Base-by-base conservation (phyloP, 768 basidiomycete genomes). In the Calocybe cyanea region DNA sequence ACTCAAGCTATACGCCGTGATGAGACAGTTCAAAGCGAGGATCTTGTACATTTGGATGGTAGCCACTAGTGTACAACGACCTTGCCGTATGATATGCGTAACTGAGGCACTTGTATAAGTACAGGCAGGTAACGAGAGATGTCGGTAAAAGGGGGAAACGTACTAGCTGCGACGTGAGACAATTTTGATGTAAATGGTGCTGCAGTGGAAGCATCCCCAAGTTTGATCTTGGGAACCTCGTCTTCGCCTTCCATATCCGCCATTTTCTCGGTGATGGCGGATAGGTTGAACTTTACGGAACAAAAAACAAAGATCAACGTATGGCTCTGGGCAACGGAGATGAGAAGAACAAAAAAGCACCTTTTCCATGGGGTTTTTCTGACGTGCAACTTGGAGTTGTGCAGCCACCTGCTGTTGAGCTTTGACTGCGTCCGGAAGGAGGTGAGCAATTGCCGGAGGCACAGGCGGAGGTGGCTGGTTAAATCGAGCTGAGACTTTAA, bases 41-140 rank as follows among this genome's bases (percentile, higher is more conserved):
- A 99, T 99, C 73, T 97, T 96, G 81, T 97, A 99, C 96, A 99
- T 99, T 69, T 99, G 96, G 43, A 95, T 87, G 2, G 96, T 99
- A 2, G 96, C 96, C 36, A 98, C 96, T 14, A 99, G 81, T 1
- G 96, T 99, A 71, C 96, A 98, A 21, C 96, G 90, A 18, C 96
- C 96, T 67, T 98, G 96, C 15, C 96, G 83, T 55, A 99, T 96
- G 63, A 99, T 97, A 61, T 95, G 93, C 15, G 90, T 87, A 57
- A 99, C 92, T 17, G 23, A 2, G 19, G n/a, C n/a, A n/a, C n/a
- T n/a, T n/a, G n/a, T n/a, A n/a, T n/a, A 14, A 9, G 15, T n/a
- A n/a, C n/a, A n/a, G 28, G 3, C n/a, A 35, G 28, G 21, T 11
- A 36, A 32, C 13, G 30, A 20, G 13, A 43, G 32, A 20, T 32